Base-by-base conservation (phyloP, 148 eudicot genomes). In the Chenopodium album region DNA sequence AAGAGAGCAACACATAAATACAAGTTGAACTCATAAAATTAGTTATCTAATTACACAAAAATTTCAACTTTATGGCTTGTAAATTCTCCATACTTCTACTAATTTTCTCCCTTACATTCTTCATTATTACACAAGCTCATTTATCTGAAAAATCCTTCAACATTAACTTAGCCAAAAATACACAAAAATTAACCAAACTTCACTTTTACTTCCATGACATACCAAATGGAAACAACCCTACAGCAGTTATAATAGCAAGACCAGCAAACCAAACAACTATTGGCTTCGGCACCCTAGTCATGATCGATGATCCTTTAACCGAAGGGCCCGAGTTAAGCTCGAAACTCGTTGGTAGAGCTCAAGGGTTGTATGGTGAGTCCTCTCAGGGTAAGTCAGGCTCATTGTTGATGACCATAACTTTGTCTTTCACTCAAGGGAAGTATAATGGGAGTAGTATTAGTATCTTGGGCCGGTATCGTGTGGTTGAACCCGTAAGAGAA, bases 201-300 rank as follows among this genome's bases (percentile, higher is more conserved):
- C 92, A 88, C 80, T 88, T 89, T 86, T 91, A 82, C 84, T 91
- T 89, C 84, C 92, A 91, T 50, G 92, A 89, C 73, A 82, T 81
- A 23, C 82, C 85, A 28, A 84, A 89, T 41, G 88, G 92, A 13
- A 68, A 80, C 23, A 66, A 88, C 81, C 92, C 94, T 52, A 85
- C 90, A 14, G 87, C 87, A 23, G 80, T 89, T 5, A 82, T 76
- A 78, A 82, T 88, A 29, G 88, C 89, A n/a, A 80, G 88, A 29
- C 81, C 80, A 22, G 80, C 81, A 29, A 86, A 76, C 50, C 78
- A 79, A 37, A 81, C 82, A 56, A 71, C 84, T 2, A 63, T 81
- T 3, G 83, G 81, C 9, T 89, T 91, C 19, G 91, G 90, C 29
- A 83, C 85, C 69, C 86, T 89, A 2, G 83, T 79, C 20, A 85